phyloP scores from a whole-genome alignment of 129 eudicot genomes.

The Arctium lappa region DNA sequence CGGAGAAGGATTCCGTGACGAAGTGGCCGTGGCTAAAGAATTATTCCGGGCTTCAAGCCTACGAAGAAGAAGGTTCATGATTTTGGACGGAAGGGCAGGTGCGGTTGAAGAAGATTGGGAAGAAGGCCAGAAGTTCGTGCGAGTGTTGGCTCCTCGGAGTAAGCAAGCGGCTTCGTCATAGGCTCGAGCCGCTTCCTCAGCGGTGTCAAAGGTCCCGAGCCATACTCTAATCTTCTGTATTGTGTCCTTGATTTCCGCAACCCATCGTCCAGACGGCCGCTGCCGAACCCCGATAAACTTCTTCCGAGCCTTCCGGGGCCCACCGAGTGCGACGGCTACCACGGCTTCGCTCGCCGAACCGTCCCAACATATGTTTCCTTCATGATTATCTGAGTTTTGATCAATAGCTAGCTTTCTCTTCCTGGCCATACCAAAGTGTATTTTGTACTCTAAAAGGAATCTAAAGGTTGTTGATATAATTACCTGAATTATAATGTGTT shows the following conservation, averaged over 20 bases:
- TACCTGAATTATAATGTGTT: constrained; percentile 8
- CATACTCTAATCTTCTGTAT: constrained; percentile 80
- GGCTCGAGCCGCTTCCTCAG: constrained; percentile 88
- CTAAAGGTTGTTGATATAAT: constrained; percentile 6
- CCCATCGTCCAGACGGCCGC: constrained; percentile 86
- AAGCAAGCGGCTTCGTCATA: constrained; percentile 87
- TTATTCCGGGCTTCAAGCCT: constrained; percentile 65
- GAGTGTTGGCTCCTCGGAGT: constrained; percentile 72
- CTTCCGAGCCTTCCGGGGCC: constrained; percentile 44
- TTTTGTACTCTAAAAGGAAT: background rate
- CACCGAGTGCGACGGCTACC: constrained; percentile 42
- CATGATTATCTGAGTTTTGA: constrained; percentile 13
- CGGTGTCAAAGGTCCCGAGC: constrained; percentile 83
- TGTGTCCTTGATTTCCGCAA: constrained; percentile 84
- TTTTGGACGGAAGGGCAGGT: constrained; percentile 68
- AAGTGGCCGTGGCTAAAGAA: constrained; percentile 29
- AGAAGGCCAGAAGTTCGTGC: constrained; percentile 80
- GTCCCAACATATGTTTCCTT: constrained; percentile 40
- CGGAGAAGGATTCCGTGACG: constrained; percentile 12
- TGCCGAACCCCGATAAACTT: constrained; percentile 71
- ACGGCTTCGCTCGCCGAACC: constrained; percentile 45
- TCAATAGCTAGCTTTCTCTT: constrained; percentile 52
- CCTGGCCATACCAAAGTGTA: constrained; percentile 43
- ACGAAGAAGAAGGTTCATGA: constrained; percentile 59
- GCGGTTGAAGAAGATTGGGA: constrained; percentile 43